These are phyloP conservation scores for Metschnikowia matae DNA, from an alignment of 805 yeast species.

Conservation along the genomic window DNA sequence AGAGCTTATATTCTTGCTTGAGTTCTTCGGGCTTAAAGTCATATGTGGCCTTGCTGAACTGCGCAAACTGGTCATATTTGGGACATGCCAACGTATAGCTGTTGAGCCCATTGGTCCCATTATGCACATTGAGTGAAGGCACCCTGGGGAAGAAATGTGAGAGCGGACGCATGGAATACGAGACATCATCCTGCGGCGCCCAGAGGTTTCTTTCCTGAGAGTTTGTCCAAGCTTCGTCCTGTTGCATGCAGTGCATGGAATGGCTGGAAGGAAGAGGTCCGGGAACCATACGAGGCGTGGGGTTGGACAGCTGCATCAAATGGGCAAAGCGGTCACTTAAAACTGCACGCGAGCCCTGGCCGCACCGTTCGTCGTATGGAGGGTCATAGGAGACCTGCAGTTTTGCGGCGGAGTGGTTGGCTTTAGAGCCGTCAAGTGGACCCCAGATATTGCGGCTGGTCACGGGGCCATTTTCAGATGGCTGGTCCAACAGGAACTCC, in stretches of 20 bases:
- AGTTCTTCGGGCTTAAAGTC: conserved; percentile 1
- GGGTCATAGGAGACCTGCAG: background rate
- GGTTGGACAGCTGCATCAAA: background rate
- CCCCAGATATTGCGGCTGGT: conserved; percentile 4
- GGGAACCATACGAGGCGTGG: background rate
- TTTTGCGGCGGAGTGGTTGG: background rate
- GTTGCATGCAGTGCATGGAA: background rate
- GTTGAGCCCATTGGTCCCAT: background rate
- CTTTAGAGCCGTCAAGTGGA: background rate
- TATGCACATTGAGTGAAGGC: background rate
- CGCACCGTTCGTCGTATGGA: background rate
- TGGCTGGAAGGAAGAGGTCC: background rate
- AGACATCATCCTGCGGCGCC: background rate
- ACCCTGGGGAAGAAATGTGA: background rate
- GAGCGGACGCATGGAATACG: background rate
- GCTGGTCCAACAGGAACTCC: conserved; percentile 6
- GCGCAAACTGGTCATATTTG: background rate
- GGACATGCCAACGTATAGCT: background rate
- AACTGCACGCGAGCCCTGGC: background rate
- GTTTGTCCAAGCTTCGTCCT: background rate
- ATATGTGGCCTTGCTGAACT: background rate
- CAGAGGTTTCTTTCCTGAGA: background rate
- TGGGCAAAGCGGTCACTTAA: background rate
- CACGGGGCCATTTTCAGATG: background rate
- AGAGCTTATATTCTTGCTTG: background rate